Conservation (phyloP, 495 filamentous ascomycete genomes). For the Daldinia decipiens region DNA sequence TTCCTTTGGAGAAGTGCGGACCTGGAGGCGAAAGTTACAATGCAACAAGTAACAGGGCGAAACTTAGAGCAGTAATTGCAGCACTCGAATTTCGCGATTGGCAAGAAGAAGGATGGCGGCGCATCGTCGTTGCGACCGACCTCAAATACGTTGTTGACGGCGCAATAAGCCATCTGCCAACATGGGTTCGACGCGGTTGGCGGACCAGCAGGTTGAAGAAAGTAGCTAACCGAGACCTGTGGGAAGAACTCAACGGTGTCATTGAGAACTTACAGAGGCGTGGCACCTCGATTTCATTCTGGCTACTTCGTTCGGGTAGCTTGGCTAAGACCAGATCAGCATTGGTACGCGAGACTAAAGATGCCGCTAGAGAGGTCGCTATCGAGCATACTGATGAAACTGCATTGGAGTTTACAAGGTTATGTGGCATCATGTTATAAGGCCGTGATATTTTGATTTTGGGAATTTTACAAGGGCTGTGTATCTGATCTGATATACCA, state of each 20-base stretch:
- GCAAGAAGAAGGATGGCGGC: conserved; percentile 53
- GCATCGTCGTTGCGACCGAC: conserved; percentile 59
- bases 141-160: conserved; percentile 58
- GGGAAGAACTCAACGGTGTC: conserved; percentile 51
- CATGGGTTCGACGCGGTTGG: conserved; percentile 58
- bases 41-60: conserved; percentile 57
- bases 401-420: conserved; percentile 39
- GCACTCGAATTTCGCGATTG: conserved; percentile 54
- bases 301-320: conserved; percentile 35
- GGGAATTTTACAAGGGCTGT: background rate
- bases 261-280: conserved; percentile 6
- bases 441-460: background rate
- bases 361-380: conserved; percentile 42
- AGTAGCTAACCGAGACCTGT: conserved; percentile 56
- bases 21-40: conserved; percentile 37
- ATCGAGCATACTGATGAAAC: conserved; percentile 12
- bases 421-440: conserved; percentile 45
- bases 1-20: conserved; percentile 48
- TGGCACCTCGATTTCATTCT: conserved; percentile 49
- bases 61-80: conserved; percentile 57
- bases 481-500: background rate
- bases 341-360: conserved; percentile 43
- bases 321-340: conserved; percentile 19
- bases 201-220: conserved; percentile 13
- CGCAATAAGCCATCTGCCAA: conserved; percentile 54